Evolutionary conservation across 352 stramenopile genomes (phyloP).

Genomic region (Phytopythium chamaehyphon): DNA sequence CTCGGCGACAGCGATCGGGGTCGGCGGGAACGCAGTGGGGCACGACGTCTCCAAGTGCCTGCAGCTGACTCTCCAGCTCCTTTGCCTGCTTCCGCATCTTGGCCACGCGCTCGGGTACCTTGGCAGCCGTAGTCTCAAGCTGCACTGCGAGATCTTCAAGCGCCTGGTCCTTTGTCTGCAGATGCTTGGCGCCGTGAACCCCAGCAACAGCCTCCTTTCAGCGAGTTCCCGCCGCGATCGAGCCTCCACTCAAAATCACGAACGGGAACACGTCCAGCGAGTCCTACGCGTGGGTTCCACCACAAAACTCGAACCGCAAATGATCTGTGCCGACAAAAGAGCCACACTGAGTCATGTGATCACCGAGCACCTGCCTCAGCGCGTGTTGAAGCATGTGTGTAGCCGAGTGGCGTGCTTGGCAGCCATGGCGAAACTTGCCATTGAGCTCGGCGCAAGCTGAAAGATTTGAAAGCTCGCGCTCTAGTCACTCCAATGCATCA

Average conservation of each 20-base stretch:
- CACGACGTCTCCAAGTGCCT: constrained; percentile 50
- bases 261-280: constrained; percentile 58
- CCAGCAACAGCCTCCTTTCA: constrained; percentile 65
- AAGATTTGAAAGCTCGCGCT: constrained; percentile 19
- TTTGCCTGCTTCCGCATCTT: constrained; percentile 76
- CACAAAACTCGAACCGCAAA: constrained; percentile 83
- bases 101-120: constrained; percentile 51
- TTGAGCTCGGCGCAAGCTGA: constrained; percentile 36
- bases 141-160: constrained; percentile 43
- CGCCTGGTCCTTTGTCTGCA: constrained; percentile 56
- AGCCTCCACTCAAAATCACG: constrained; percentile 69
- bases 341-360: constrained; percentile 70
- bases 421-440: constrained; percentile 38
- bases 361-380: constrained; percentile 59
- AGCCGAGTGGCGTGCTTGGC: constrained; percentile 65
- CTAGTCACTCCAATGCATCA: constrained; percentile 22
- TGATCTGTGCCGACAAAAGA: constrained; percentile 58
- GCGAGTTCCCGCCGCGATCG: constrained; percentile 73
- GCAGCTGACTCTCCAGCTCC: constrained; percentile 42
- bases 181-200: constrained; percentile 38
- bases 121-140: constrained; percentile 57
- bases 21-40: constrained; percentile 27
- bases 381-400: constrained; percentile 75
- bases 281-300: constrained; percentile 63
- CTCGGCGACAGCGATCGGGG: constrained; percentile 24